Evolutionary conservation across 83 land plant genomes (phyloP), one percentile per base, ranked within the genome.

Genomic region (Diphasiastrum complanatum): DNA sequence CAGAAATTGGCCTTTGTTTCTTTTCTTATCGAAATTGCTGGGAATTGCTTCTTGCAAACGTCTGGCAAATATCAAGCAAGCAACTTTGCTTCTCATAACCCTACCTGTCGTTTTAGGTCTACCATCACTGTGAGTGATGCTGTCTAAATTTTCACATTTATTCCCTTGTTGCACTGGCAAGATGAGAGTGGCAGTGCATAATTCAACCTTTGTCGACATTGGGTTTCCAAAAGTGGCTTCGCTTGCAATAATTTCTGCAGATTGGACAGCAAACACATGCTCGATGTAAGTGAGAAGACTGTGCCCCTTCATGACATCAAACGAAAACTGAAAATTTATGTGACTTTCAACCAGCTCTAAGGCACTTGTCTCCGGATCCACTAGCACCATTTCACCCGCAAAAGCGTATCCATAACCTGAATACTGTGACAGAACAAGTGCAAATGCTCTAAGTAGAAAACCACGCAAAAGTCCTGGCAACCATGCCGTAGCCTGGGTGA

Each of bases 201-300:
- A 60, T 60, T 70, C 74, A 1, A 64, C 69, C 40, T 64, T 63
- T 2, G 69, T 34, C n/a, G 58, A 1, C n/a, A 32, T 22, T 11
- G 68, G 69, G 19, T 22, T 0, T 3, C 32, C 49, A 4, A 20
- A 32, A 1, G 2, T 27, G 0, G 43, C 64, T 6, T 29, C 52
- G 1, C 20, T 26, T 11, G 50, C 25, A 3, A 23, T 5, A 30
- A 32, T 2, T 30, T 77, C 71, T 0, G 38, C 25, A 8, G 47
- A 35, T 3, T 67, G 67, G 22, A 73, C 49, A 10, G 77, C 71
- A 51, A 77, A 77, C 6, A 77, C 72, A 4, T 67, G 64, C 12
- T 77, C 72, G 16, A 77, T 77, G 31, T 77, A 77, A 35, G 78
- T 77, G 14, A 77, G 51, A 1, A 77, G 58, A 23, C 63, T 61